phyloP scores from a whole-genome alignment of 1,139 yeast genomes.

The Debaryomyces sp. region DNA sequence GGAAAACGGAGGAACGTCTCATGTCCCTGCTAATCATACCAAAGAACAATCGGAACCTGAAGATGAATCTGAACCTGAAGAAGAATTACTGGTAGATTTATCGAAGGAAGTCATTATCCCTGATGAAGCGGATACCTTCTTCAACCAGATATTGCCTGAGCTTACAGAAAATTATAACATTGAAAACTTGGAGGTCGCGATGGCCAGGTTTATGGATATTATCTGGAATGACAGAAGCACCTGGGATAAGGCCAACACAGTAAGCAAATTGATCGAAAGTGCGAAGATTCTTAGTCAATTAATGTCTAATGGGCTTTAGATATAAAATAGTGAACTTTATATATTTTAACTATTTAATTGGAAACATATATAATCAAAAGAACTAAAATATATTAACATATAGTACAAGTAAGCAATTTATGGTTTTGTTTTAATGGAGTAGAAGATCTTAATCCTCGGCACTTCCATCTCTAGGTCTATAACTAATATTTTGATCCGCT shows the following conservation, averaged over 20 bases:
- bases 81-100: conserved; percentile 19
- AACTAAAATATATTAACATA: conserved; percentile 1
- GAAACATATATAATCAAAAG: conserved; percentile 1
- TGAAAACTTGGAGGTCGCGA: conserved; percentile 73
- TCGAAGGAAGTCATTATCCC: conserved; percentile 21
- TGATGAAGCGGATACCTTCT: conserved; percentile 19
- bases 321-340: conserved; percentile 4
- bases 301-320: neutral
- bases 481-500: conserved; percentile 72
- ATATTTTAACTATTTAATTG: conserved; percentile 5
- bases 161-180: conserved; percentile 56
- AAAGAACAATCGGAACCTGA: conserved; percentile 7
- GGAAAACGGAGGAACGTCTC: neutral
- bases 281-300: conserved; percentile 9
- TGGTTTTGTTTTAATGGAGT: neutral
- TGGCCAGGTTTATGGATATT: conserved; percentile 72
- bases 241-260: conserved; percentile 63
- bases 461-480: conserved; percentile 96
- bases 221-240: conserved; percentile 69
- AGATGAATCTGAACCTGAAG: conserved; percentile 31
- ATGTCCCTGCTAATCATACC: neutral
- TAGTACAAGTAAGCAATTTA: conserved; percentile 5
- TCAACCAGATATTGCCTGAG: conserved; percentile 24
- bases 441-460: conserved; percentile 64
- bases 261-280: conserved; percentile 28